These are phyloP conservation scores for Colletotrichum endophyticum DNA, from an alignment of 2,329 filamentous ascomycete genomes.

Conservation along the genomic window DNA sequence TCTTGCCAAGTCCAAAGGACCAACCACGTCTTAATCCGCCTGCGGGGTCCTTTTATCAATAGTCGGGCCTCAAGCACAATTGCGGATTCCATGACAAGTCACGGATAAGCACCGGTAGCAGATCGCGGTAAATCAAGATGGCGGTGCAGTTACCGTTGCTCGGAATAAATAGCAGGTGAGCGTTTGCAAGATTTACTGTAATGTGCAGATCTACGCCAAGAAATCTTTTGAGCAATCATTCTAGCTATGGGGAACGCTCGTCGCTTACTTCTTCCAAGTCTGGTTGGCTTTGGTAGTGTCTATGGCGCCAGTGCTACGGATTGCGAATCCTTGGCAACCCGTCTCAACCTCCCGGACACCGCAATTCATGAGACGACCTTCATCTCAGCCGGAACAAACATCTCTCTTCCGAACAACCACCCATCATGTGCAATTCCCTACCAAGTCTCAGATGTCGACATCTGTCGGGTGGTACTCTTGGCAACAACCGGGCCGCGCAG, in stretches of 20 bases:
- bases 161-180: not conserved
- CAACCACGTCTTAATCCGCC: not conserved
- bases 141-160: not conserved
- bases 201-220: not conserved
- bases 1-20: not conserved
- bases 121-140: conserved; percentile 3
- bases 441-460: conserved; percentile 21
- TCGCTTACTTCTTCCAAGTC: not conserved
- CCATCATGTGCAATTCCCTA: conserved; percentile 32
- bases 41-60: not conserved
- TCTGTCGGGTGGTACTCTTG: conserved; percentile 31
- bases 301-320: not conserved
- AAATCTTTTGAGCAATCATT: too few species aligned
- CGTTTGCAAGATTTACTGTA: not conserved
- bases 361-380: conserved; percentile 24
- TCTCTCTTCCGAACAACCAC: conserved; percentile 34
- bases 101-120: not conserved
- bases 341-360: conserved; percentile 24
- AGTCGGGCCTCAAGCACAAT: not conserved
- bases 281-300: not conserved
- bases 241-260: not conserved
- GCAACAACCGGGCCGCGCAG: conserved; percentile 32
- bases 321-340: not conserved
- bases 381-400: conserved; percentile 32
- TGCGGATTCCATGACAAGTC: not conserved